Base-by-base conservation (phyloP, 1,139 yeast genomes). In the Scheffersomyces lignicola region DNA sequence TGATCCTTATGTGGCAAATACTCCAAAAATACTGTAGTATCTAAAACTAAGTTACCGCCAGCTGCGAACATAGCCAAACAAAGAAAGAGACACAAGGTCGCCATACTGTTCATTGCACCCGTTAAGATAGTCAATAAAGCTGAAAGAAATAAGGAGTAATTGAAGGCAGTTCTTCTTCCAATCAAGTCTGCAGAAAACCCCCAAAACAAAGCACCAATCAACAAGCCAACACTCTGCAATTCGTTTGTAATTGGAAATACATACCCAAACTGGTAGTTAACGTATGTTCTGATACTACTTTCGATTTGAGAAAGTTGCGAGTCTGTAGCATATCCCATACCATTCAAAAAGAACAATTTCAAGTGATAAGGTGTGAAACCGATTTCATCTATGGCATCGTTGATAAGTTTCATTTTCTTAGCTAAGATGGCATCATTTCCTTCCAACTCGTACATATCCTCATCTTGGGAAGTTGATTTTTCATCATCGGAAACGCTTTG, bases 261-360 rank as follows among this genome's bases (percentile, higher is more conserved):
- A 35, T 59, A 56, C 16, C 63, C 63, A 47, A 65, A 65, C 44
- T 66, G 78, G 47, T 60, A 66, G 48, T 65, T 73, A 46, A 62
- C 58, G 47, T 58, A 62, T 6, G 60, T 52, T 39, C 70, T 52
- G 8, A 65, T 72, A 25, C 54, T 51, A 37, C 66, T 53, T 42
- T 67, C 73, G 28, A 64, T 47, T 51, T 66, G 61, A 25, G 71
- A 69, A 44, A 79, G 60, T 48, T 78, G 78, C 10, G 84, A 77
- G 50, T 80, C 85, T 18, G 76, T 79, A 4, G 81, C 75, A 47
- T 80, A 79, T 15, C 85, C 86, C 69, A 78, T 70, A 10, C 85
- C 85, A 40, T 73, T 75, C 24, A 76, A 49, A 43, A 63, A 62
- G 46, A 73, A 62, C 13, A 61, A 44, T 38, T 61, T 61, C 31